These are phyloP conservation scores for Saccharum hybrid DNA, from an alignment of 202 grass and related monocot genomes.

Conservation along the genomic window DNA sequence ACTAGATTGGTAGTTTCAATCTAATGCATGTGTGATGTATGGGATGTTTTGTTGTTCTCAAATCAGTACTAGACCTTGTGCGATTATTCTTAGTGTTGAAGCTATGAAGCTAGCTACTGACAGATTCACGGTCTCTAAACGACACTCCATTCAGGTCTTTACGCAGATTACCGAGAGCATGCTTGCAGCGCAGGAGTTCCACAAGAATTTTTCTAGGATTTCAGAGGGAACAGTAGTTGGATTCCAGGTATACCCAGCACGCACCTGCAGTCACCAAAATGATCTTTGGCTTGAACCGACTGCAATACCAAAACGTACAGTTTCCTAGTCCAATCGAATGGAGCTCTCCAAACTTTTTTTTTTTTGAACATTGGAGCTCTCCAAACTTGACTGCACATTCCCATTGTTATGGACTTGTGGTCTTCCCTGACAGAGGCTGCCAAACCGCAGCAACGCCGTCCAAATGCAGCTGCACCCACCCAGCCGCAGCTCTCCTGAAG, in stretches of 20 bases:
- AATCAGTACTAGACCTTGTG: neutral
- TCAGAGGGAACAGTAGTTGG: neutral
- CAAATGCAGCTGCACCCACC: constrained; percentile 1
- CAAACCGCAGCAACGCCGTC: neutral
- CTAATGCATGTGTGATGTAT: constrained; percentile 25
- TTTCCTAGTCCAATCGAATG: neutral
- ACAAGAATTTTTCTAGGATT: neutral
- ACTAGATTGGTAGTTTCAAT: constrained; percentile 43
- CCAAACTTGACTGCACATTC: constrained; percentile 1
- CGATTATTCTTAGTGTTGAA: neutral
- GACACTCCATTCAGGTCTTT: neutral
- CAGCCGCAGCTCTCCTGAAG: neutral
- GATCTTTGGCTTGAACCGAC: neutral
- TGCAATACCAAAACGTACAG: neutral
- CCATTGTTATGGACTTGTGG: neutral
- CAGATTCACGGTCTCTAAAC: neutral
- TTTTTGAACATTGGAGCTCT: neutral
- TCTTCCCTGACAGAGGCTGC: constrained; percentile 29
- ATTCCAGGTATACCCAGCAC: neutral
- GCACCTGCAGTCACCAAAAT: neutral
- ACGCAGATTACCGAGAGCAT: neutral
- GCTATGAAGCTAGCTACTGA: neutral
- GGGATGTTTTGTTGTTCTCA: neutral
- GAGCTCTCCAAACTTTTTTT: neutral
- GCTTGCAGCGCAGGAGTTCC: neutral